Evolutionary conservation across 2,329 filamentous ascomycete genomes (phyloP), one percentile per base, ranked within the genome.

Genomic region (Aureobasidium leucospermi): DNA sequence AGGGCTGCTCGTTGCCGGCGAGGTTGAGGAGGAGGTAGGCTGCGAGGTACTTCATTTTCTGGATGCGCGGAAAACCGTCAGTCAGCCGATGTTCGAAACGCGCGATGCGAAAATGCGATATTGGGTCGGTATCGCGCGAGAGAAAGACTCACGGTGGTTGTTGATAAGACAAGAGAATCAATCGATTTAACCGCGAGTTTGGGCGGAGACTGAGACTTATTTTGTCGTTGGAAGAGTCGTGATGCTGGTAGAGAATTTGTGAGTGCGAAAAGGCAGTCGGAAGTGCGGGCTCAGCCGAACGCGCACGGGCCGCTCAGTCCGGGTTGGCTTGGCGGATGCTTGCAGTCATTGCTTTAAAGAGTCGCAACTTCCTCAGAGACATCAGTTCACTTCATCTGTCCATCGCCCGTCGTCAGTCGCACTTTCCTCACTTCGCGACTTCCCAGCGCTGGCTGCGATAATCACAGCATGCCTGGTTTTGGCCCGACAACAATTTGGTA

Each of bases 141-240:
- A 47, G 31, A 60, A 9, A n/a, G 36, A 53, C 65, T 58, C 63
- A 69, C 65, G 64, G 61, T 66, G 39, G 45, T 47, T 53, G 63
- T 65, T 61, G 58, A 45, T 66, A 69, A 85, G 91, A 92, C 88
- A 87, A 82, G 89, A 92, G 88, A 88, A 82, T 91, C 93, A 97
- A 97, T 97, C 93, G 86, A 88, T 96, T 97, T 96, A 96, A 96
- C 93, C 93, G 91, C 89, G 77, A 89, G 51, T 64, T 86, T 84
- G 45, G 63, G 88, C 92, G 93, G 93, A 96, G 93, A 97, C 93
- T 96, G 93, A 95, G 84, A 87, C 91, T 90, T 94, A 90, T 94
- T 90, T 84, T 90, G 90, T 96, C 87, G 89, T 84, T 60, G 62
- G 42, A 72, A 49, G 71, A 38, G 42, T 46, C 47, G 47, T 23